Conservation (phyloP, 768 basidiomycete species). For the Tricholoma saponaceum region DNA sequence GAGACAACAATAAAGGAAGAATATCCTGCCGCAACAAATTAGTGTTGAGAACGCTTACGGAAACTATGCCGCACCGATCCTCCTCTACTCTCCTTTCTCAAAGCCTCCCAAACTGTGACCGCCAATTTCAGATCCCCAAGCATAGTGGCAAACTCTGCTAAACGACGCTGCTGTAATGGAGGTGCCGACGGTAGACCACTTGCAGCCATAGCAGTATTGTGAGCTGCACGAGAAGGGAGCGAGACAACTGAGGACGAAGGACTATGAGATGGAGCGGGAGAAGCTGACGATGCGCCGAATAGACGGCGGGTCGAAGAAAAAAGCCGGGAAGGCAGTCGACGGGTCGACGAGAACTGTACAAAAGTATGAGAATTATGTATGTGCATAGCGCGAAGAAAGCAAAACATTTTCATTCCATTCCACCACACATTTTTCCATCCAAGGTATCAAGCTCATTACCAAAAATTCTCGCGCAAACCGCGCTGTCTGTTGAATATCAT, state of each 20-base stretch:
- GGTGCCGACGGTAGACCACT: slow-evolving; percentile 24
- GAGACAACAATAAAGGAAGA: slow-evolving; percentile 65
- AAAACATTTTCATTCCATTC: slow-evolving; percentile 89
- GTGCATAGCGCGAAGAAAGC: slow-evolving; percentile 11
- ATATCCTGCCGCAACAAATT: slow-evolving; percentile 59
- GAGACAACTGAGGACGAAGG: slow-evolving; percentile 38
- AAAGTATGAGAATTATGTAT: slow-evolving; percentile 3
- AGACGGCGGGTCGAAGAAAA: slow-evolving; percentile 83
- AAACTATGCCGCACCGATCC: slow-evolving; percentile 61
- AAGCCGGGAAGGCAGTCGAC: slow-evolving; percentile 77
- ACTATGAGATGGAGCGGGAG: slow-evolving; percentile 38
- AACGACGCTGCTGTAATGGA: slow-evolving; percentile 72
- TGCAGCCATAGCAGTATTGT: slow-evolving; percentile 23
- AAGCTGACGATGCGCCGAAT: slow-evolving; percentile 62
- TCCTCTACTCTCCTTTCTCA: slow-evolving; percentile 83
- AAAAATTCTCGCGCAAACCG: slow-evolving; percentile 85
- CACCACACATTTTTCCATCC: slow-evolving; percentile 93
- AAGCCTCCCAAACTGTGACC: slow-evolving; percentile 74
- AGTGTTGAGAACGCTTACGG: not conserved
- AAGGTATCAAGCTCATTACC: slow-evolving; percentile 86
- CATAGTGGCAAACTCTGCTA: slow-evolving; percentile 94
- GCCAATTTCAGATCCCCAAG: slow-evolving; percentile 89
- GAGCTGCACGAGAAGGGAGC: slow-evolving; percentile 33
- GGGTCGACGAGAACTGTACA: slow-evolving; percentile 62
- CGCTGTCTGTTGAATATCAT: slow-evolving; percentile 71